A percentile compares a stretch with the other conserved stretches of the same genome.
Conservation (phyloP, 257 asterid species). For the Petunia secreta region DNA sequence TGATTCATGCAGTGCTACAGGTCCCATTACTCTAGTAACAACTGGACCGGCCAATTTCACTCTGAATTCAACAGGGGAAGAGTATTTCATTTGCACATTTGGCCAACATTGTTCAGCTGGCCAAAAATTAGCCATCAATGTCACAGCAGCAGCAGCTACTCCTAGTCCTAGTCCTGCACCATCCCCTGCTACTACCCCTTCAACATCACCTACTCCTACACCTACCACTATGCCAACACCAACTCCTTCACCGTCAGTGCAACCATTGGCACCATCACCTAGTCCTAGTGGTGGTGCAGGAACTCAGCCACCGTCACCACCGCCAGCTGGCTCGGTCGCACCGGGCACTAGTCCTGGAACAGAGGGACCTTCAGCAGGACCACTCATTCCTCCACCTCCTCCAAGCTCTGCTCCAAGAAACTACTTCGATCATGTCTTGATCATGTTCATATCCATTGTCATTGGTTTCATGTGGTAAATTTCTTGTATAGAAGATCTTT, state of each 20-base stretch:
- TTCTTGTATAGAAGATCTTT: constrained; percentile 5
- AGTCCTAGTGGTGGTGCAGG: constrained; percentile 29
- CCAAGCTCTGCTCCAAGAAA: constrained; percentile 38
- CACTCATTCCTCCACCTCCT: constrained; percentile 30
- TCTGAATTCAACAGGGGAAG: not conserved
- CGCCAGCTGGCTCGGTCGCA: not conserved
- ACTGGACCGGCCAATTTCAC: constrained; percentile 17
- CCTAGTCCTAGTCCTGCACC: not conserved
- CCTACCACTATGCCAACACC: constrained; percentile 28
- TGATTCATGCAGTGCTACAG: constrained; percentile 15
- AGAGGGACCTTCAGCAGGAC: not conserved
- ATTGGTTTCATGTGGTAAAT: constrained; percentile 41
- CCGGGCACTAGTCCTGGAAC: not conserved
- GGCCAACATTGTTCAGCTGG: not conserved
- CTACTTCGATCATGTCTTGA: constrained; percentile 11
- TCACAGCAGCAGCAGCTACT: not conserved
- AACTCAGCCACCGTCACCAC: constrained; percentile 29
- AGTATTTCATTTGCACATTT: not conserved
- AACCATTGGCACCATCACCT: constrained; percentile 24
- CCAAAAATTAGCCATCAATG: not conserved
- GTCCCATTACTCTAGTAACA: constrained; percentile 3
- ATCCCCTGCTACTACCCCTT: not conserved
- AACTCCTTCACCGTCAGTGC: constrained; percentile 24
- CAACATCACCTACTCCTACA: not conserved
- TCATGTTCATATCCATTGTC: constrained; percentile 27